Percentiles rank a stretch among this genome's conserved stretches.
Evolutionary conservation across 192 early-diverging fungal species (phyloP).

Genomic region (Backusella tuberculispora): DNA sequence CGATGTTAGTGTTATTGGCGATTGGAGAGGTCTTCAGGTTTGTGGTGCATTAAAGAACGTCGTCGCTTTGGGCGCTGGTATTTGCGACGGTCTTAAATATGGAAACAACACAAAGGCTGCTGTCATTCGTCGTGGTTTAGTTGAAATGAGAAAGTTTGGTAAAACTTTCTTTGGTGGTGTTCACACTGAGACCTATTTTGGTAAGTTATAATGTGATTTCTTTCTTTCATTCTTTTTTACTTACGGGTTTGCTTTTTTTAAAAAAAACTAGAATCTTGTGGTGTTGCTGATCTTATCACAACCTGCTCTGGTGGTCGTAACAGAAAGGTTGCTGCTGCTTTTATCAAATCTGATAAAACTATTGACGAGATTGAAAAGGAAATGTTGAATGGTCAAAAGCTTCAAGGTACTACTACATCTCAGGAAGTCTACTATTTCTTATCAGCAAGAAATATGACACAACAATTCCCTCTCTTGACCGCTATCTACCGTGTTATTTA

Average conservation of each 20-base stretch:
- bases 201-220: conserved; percentile 52
- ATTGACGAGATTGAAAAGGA: conserved; percentile 90
- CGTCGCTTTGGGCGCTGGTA: conserved; percentile 92
- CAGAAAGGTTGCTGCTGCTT: conserved; percentile 86
- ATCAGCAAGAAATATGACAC: conserved; percentile 30
- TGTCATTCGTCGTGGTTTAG: conserved; percentile 88
- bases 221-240: background rate
- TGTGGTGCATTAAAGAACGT: conserved; percentile 99
- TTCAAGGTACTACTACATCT: conserved; percentile 93
- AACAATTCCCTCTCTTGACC: conserved; percentile 82
- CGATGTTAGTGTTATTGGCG: conserved; percentile 77
- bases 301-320: conserved; percentile 94
- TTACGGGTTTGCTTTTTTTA: conserved; percentile 56
- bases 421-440: conserved; percentile 86
- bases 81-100: conserved; percentile 86
- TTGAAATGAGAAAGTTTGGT: conserved; percentile 92
- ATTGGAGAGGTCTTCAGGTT: conserved; percentile 89
- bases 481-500: conserved; percentile 90
- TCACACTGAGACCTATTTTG: conserved; percentile 90
- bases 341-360: conserved; percentile 54
- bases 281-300: conserved; percentile 94
- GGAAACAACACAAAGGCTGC: conserved; percentile 86
- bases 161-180: conserved; percentile 81
- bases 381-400: conserved; percentile 95
- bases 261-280: conserved; percentile 64